phyloP scores from a whole-genome alignment of 352 stramenopile genomes.

The Proteromonas lacertae region DNA sequence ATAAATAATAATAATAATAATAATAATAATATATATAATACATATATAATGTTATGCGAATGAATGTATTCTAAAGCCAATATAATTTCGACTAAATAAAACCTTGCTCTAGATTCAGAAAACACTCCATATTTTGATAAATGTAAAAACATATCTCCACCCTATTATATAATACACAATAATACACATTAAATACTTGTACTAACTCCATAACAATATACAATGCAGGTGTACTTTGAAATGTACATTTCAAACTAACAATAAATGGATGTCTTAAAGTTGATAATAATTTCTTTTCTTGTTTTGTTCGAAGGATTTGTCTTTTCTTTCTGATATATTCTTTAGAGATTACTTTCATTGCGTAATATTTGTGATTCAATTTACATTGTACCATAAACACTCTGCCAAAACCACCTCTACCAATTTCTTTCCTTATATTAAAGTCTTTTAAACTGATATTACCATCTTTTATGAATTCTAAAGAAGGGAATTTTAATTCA shows the following conservation, averaged over 20 bases:
- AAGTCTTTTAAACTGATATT: too few relatives aligned
- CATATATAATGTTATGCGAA: neutral
- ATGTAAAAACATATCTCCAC: slow-evolving; percentile 5
- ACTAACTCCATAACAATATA: slow-evolving; percentile 81
- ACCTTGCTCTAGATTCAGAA: slow-evolving; percentile 12
- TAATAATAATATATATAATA: neutral
- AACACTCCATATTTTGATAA: slow-evolving; percentile 4
- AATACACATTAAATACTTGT: slow-evolving; percentile 4
- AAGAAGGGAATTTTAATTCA: too few relatives aligned
- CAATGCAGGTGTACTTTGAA: slow-evolving; percentile 29
- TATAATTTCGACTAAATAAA: neutral
- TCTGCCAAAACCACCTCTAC: too few relatives aligned
- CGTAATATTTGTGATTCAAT: too few relatives aligned
- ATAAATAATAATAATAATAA: neutral
- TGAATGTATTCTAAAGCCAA: neutral
- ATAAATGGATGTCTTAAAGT: slow-evolving; percentile 69
- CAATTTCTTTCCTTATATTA: too few relatives aligned
- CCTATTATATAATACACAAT: slow-evolving; percentile 4
- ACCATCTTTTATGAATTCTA: too few relatives aligned
- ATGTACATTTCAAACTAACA: slow-evolving; percentile 63
- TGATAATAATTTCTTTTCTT: slow-evolving; percentile 50
- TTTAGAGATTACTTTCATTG: too few relatives aligned
- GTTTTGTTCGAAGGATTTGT: slow-evolving; percentile 68
- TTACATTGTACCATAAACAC: too few relatives aligned
- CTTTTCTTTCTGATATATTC: too few relatives aligned